phyloP scores from a whole-genome alignment of 345 rosid genomes.

The Moricandia moricandioides region DNA sequence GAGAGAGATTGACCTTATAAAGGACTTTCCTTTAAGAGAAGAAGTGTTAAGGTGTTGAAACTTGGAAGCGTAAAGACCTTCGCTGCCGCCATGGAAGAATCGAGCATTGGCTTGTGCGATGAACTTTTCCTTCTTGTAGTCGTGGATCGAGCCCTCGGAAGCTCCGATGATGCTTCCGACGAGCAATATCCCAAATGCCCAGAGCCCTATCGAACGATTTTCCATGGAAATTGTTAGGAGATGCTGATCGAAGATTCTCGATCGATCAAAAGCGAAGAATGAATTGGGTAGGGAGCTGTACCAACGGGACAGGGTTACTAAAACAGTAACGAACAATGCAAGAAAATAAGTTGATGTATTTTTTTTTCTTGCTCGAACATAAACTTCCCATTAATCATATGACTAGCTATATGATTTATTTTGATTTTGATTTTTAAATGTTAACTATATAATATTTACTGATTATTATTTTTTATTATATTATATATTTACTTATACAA shows the following conservation, averaged over 20 bases:
- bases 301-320: no score
- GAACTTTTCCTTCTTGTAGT: slow-evolving; percentile 61
- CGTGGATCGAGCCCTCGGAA: slow-evolving; percentile 62
- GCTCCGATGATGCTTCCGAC: slow-evolving; percentile 17
- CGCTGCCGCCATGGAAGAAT: slow-evolving; percentile 89
- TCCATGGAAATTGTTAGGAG: not conserved
- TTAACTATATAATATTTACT: no score
- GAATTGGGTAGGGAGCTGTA: not conserved
- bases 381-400: no score
- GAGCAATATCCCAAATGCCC: not conserved
- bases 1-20: slow-evolving; percentile 45
- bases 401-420: no score
- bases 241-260: not conserved
- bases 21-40: slow-evolving; percentile 60
- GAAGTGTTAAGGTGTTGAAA: slow-evolving; percentile 38
- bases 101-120: slow-evolving; percentile 53
- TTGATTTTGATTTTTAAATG: no score
- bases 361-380: no score
- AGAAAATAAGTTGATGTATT: no score
- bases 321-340: no score
- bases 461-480: no score
- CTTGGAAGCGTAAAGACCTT: slow-evolving; percentile 78
- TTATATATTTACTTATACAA: no score
- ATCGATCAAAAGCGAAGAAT: not conserved
- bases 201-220: slow-evolving; percentile 18